These are phyloP conservation scores for Aspergillus indologenus DNA, from an alignment of 495 filamentous ascomycete species.

Conservation along the genomic window DNA sequence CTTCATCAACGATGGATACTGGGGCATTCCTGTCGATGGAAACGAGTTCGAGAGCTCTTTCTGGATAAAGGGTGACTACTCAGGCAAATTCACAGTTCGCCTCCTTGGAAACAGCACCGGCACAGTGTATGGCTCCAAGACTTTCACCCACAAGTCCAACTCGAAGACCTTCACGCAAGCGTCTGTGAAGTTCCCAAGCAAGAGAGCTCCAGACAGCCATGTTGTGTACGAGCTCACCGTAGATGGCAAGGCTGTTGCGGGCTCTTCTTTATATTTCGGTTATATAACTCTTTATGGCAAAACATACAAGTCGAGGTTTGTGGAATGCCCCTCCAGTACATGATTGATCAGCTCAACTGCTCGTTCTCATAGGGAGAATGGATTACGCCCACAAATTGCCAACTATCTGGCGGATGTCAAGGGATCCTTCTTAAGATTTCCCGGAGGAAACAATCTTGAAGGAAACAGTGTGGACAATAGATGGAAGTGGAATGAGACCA, in stretches of 20 bases:
- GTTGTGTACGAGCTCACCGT: conserved; percentile 60
- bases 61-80: conserved; percentile 43
- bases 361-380: no score
- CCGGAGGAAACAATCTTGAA: no score
- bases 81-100: conserved; percentile 18
- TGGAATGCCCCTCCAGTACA: no score
- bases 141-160: conserved; percentile 18
- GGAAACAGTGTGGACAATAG: no score
- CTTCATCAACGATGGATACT: no score
- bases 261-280: conserved; percentile 53
- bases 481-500: no score
- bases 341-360: no score
- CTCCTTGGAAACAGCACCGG: conserved; percentile 25
- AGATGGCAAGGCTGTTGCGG: conserved; percentile 38
- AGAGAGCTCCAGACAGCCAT: conserved; percentile 53
- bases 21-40: conserved; percentile 50
- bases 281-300: conserved; percentile 60
- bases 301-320: conserved; percentile 58
- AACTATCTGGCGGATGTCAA: no score
- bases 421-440: no score
- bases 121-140: conserved; percentile 25
- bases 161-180: conserved; percentile 24
- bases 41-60: conserved; percentile 50
- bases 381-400: no score
- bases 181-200: conserved; percentile 31